Conservation (phyloP, 306 rosid genomes). For the Morella rubra region DNA sequence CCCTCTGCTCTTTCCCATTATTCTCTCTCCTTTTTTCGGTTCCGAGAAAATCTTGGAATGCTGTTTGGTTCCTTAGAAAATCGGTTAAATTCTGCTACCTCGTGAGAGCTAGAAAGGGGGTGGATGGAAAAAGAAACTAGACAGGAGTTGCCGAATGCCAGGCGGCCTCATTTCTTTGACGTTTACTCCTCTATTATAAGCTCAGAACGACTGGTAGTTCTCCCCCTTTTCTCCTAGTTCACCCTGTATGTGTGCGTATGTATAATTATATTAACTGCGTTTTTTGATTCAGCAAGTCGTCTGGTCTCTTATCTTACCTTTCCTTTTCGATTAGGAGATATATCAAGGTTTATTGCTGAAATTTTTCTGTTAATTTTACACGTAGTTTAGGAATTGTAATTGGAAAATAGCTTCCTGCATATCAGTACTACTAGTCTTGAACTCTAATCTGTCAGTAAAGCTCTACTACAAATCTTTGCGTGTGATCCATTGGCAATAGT, state of each 20-base stretch:
- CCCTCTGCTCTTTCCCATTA: neutral
- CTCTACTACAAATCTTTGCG: neutral
- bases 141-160: conserved; percentile 44
- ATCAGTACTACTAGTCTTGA: neutral
- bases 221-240: neutral
- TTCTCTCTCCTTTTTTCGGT: neutral
- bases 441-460: neutral
- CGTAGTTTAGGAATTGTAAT: neutral
- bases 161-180: conserved; percentile 73
- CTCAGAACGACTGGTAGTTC: conserved; percentile 62
- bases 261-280: neutral
- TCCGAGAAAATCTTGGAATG: conserved; percentile 16
- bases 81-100: conserved; percentile 2
- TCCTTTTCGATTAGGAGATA: neutral
- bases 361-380: neutral
- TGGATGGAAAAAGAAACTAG: conserved; percentile 49
- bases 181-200: conserved; percentile 55
- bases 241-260: neutral
- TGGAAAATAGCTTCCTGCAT: neutral
- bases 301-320: neutral
- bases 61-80: conserved; percentile 25
- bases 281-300: neutral
- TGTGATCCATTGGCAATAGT: neutral
- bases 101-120: conserved; percentile 10
- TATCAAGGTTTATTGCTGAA: neutral